Base-by-base conservation (phyloP, 2,329 filamentous ascomycete species). In the Blastomyces emzantsi region DNA sequence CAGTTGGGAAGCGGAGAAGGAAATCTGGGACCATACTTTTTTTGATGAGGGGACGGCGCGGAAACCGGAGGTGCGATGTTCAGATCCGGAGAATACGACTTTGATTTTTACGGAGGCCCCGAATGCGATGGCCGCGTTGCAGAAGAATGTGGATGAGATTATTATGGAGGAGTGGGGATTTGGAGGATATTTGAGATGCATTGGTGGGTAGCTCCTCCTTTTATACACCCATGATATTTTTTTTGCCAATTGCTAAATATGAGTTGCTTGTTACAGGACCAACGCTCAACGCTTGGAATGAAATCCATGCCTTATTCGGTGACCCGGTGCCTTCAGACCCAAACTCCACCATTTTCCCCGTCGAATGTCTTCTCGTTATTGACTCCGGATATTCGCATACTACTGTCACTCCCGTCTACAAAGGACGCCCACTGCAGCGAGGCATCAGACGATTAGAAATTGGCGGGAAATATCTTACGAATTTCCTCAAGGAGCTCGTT, bases 81-180 rank as follows among this genome's bases (percentile, higher is more conserved):
- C 70, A 74, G 87, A 95, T 69, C 90, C 93, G 0, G 80, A 83
- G 62, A 87, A 93, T 63, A 94, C 91, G n/a, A 88, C 91, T 58
- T 78, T 99, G 64, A 78, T 99, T 3, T 82, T 97, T 60, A 87
- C 90, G 1, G 94, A 99, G 75, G 89, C 91, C 56, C 88, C 92
- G 3, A 96, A 95, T 76, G 87, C 88, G 3, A 82, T 96, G 63
- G 87, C 88, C 0, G 86, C 87, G 15, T 78, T 99, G 67, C 92
- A 97, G 76, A 85, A 87, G 49, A 94, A 97, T 73, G 92, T 90
- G 69, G 94, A 99, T 72, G 93, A 99, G 79, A 91, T 99, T 72
- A 85, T 97, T 1, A 97, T 99, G 79, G 94, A 99, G 73, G 92
- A 97, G 73, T 99, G 94, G 78, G 90, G 90, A 2, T 99, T 99